Base-by-base conservation (phyloP, 805 yeast genomes). In the Pichia membranifaciens region DNA sequence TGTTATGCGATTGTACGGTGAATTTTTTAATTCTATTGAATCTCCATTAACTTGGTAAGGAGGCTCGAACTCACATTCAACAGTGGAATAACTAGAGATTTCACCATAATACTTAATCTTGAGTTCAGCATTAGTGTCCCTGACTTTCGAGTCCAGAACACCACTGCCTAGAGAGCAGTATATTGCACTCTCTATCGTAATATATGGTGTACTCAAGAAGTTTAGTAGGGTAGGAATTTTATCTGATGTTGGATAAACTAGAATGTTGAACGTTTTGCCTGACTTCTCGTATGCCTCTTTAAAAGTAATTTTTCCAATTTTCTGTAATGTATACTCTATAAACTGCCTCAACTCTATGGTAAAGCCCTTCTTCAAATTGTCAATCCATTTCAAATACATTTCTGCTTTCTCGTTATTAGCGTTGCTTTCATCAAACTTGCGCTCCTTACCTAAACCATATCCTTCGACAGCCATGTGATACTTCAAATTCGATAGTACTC, bases 201-300 rank as follows among this genome's bases (percentile, higher is more conserved):
- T 90, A 63, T 91, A 90, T 1, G 99, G 99, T 0, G 97, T 82
- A 0, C 97, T 88, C 28, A 93, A 81, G 62, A 91, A 89, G 65
- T 93, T 93, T 53, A 90, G 68, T 41, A 90, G 69, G 1, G 82
- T 74, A 0, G 95, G 93, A 8, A 85, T 74, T 3, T 82, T 73
- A 29, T 75, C 75, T 54, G 81, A 80, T 0, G 85, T 79, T 2
- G 96, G 95, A 64, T 88, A 88, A 2, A 91, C 84, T 2, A 89
- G 83, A 40, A 93, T 81, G 62, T 91, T 93, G 44, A 91, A 71
- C 1, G 87, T 80, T 54, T 86, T 77, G 39, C 85, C 90, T 0
- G 96, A 84, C 51, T 76, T 78, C 50, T 82, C 71, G 59, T 82
- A 88, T 0, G 97, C 95, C 60, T 93, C 98, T 65, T 91, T 96